Percentiles rank a stretch among this genome's conserved stretches.
Evolutionary conservation across 768 basidiomycete genomes (phyloP).

Genomic region (Floccularia luteovirens): DNA sequence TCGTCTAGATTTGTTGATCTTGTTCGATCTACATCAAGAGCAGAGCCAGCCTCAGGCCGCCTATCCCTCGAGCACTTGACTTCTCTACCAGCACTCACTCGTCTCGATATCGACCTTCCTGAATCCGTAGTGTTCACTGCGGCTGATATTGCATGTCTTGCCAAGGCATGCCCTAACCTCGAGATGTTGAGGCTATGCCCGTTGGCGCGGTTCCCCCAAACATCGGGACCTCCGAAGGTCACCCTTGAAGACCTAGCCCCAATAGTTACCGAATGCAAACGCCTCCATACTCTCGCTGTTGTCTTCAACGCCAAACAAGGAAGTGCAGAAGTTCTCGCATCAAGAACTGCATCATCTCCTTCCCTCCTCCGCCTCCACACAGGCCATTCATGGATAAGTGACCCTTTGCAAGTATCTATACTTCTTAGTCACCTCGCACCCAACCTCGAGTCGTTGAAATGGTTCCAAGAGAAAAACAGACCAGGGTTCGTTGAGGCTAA

Average conservation of each 20-base stretch:
- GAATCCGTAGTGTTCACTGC: conserved; percentile 64
- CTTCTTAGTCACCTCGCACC: conserved; percentile 76
- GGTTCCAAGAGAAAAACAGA: conserved; percentile 76
- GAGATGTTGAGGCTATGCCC: conserved; percentile 66
- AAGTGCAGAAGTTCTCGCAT: conserved; percentile 33
- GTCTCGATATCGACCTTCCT: conserved; percentile 74
- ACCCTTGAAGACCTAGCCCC: conserved; percentile 56
- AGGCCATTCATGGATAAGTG: conserved; percentile 66
- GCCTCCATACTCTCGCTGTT: conserved; percentile 56
- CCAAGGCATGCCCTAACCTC: conserved; percentile 57
- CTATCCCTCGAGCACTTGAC: conserved; percentile 56
- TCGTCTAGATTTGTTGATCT: conserved; percentile 78
- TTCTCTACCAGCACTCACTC: conserved; percentile 43
- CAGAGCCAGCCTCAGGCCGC: conserved; percentile 49
- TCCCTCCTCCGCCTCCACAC: conserved; percentile 67
- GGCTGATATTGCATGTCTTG: conserved; percentile 50
- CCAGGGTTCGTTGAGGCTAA: conserved; percentile 62
- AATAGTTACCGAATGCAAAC: conserved; percentile 49
- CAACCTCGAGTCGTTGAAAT: conserved; percentile 58
- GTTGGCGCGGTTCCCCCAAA: conserved; percentile 53
- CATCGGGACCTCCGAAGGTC: conserved; percentile 45
- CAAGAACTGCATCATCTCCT: conserved; percentile 47
- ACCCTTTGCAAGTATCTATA: conserved; percentile 64
- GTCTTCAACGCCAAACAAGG: conserved; percentile 54
- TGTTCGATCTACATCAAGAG: conserved; percentile 65